A percentile compares a stretch with the other conserved stretches of the same genome.
These are phyloP conservation scores for Fusarium irregulare DNA, from an alignment of 2,329 filamentous ascomycete species.

Conservation along the genomic window DNA sequence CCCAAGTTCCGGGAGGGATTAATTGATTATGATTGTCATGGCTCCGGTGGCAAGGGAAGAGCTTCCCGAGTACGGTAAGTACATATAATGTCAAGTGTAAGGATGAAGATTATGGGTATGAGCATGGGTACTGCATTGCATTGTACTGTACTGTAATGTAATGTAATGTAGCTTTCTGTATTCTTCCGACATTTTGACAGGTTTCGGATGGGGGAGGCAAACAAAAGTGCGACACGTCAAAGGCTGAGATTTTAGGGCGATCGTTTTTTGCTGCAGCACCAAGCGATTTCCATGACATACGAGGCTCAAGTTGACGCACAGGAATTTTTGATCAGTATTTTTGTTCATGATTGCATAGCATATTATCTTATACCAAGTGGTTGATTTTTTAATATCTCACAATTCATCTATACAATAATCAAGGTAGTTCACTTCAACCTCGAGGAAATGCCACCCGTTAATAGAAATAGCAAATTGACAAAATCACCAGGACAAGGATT, in stretches of 20 bases:
- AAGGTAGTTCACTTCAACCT: background rate
- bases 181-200: conserved; percentile 37
- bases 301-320: conserved; percentile 15
- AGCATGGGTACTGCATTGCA: background rate
- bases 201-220: conserved; percentile 22
- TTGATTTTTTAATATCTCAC: background rate
- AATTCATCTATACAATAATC: background rate
- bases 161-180: background rate
- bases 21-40: conserved; percentile 21
- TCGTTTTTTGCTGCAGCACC: conserved; percentile 2
- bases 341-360: conserved; percentile 2
- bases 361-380: background rate
- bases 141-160: background rate
- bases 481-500: conserved; percentile 28
- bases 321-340: conserved; percentile 5
- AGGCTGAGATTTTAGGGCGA: conserved; percentile 13
- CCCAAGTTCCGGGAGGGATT: conserved; percentile 34
- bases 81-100: background rate
- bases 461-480: conserved; percentile 15
- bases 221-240: conserved; percentile 28
- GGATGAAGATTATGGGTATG: conserved; percentile 7
- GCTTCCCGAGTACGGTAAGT: conserved; percentile 29
- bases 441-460: conserved; percentile 8
- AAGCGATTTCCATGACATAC: background rate
- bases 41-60: conserved; percentile 24